Conservation (phyloP, 495 filamentous ascomycete species). For the Aspergillus sclerotioniger region DNA sequence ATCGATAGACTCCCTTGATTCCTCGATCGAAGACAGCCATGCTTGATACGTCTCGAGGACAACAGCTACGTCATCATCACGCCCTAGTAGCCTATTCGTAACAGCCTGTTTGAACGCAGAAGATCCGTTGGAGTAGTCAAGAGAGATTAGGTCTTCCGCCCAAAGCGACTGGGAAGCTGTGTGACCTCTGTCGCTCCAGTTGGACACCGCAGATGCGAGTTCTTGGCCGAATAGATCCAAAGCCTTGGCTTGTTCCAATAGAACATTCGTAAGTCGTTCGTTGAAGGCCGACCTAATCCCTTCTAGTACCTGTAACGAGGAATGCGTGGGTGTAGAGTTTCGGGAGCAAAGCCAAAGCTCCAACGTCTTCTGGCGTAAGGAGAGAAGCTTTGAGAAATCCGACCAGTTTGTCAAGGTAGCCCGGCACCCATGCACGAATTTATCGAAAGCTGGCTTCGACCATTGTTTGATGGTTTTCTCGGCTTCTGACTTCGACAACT, state of each 20-base stretch:
- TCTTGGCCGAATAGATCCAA: slow-evolving; percentile 60
- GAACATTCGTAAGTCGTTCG: slow-evolving; percentile 54
- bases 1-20: slow-evolving; percentile 59
- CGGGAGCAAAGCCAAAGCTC: slow-evolving; percentile 67
- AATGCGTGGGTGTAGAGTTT: slow-evolving; percentile 40
- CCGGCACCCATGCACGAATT: slow-evolving; percentile 58
- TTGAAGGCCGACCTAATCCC: slow-evolving; percentile 69
- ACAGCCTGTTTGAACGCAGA: slow-evolving; percentile 52
- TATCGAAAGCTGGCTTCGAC: slow-evolving; percentile 68
- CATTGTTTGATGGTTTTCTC: slow-evolving; percentile 66
- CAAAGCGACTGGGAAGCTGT: slow-evolving; percentile 53
- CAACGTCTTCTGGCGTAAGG: slow-evolving; percentile 66
- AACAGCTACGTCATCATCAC: slow-evolving; percentile 60
- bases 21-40: slow-evolving; percentile 66
- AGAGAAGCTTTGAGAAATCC: slow-evolving; percentile 65
- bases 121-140: slow-evolving; percentile 56
- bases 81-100: slow-evolving; percentile 57
- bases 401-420: slow-evolving; percentile 51
- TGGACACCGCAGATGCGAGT: slow-evolving; percentile 41
- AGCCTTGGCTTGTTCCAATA: slow-evolving; percentile 56
- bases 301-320: slow-evolving; percentile 60
- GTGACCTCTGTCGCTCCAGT: slow-evolving; percentile 53
- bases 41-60: slow-evolving; percentile 59
- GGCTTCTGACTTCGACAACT: slow-evolving; percentile 64
- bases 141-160: slow-evolving; percentile 53